Base-by-base conservation (phyloP, 2,329 filamentous ascomycete genomes). In the Endothia cerciana region DNA sequence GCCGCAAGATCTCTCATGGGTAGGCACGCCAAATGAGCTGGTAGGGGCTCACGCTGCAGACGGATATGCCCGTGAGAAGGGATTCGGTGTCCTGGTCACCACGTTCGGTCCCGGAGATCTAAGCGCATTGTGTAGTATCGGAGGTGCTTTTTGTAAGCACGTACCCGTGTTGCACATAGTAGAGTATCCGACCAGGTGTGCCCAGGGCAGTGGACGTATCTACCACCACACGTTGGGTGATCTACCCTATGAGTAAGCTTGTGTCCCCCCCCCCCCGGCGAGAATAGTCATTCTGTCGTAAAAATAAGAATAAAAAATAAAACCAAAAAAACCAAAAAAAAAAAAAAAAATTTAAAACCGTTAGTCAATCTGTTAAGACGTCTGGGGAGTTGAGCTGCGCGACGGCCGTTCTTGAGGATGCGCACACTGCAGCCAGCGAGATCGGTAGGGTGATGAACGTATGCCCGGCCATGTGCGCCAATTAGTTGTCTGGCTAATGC, bases 331-430 rank as follows among this genome's bases (percentile, higher is more conserved):
- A n/a, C n/a, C n/a, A n/a, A n/a, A n/a, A n/a, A n/a, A n/a, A n/a
- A n/a, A n/a, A n/a, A n/a, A n/a, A n/a, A n/a, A n/a, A n/a, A n/a
- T n/a, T n/a, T n/a, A n/a, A n/a, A n/a, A n/a, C n/a, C 73, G 89
- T 85, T 74, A 83, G 84, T 60, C 85, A 87, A 56, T 91, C 90
- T 74, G 79, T 81, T n/a, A 81, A 85, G 58, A 90, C 90, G 83
- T 86, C 80, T 67, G 78, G 77, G 49, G 78, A 84, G 53, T 84
- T 90, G 63, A 87, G 86, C 1, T 85, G 83, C 69, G 82, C 83
- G 13, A 79, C 85, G 43, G 82, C 85, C 19, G 82, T 85, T 64
- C 76, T 91, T 49, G 83, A 83, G 69, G 80, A 88, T 67, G 79
- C 84, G 4, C 73, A 80, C 58, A 83, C 85, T 62, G 85, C 84